Evolutionary conservation across 75 land plant species (phyloP).

Genomic region (Chamaecyparis obtusa): DNA sequence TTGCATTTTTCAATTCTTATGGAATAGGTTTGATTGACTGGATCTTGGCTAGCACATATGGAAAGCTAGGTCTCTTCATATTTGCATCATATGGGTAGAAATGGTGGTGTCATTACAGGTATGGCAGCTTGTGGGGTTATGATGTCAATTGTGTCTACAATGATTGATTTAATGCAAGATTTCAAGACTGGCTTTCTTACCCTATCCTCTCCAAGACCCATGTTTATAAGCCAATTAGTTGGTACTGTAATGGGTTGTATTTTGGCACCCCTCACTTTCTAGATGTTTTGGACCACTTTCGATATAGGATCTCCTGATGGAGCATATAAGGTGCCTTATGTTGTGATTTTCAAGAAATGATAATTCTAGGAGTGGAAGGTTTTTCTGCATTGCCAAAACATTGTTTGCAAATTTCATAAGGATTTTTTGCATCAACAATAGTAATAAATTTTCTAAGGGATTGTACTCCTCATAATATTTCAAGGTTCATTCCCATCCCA

Average conservation of each 20-base stretch:
- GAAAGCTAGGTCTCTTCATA: conserved; percentile 72
- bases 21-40: conserved; percentile 81
- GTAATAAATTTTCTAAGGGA: conserved; percentile 44
- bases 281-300: conserved; percentile 74
- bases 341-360: conserved; percentile 54
- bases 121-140: conserved; percentile 77
- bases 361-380: conserved; percentile 67
- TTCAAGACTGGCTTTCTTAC: conserved; percentile 77
- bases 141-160: conserved; percentile 85
- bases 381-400: conserved; percentile 60
- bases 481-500: conserved; percentile 59
- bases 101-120: conserved; percentile 72
- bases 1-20: conserved; percentile 83
- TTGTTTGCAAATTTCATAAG: conserved; percentile 46
- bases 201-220: conserved; percentile 60
- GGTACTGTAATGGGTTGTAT: conserved; percentile 65
- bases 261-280: conserved; percentile 67
- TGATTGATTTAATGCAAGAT: conserved; percentile 81
- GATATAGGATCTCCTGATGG: conserved; percentile 61
- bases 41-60: conserved; percentile 70
- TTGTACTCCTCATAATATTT: conserved; percentile 23
- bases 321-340: conserved; percentile 67
- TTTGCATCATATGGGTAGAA: conserved; percentile 56
- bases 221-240: conserved; percentile 65
- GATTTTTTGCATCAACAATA: conserved; percentile 43